Conservation (phyloP, 1,284 basidiomycete species). For the Sporisorium sorghi region DNA sequence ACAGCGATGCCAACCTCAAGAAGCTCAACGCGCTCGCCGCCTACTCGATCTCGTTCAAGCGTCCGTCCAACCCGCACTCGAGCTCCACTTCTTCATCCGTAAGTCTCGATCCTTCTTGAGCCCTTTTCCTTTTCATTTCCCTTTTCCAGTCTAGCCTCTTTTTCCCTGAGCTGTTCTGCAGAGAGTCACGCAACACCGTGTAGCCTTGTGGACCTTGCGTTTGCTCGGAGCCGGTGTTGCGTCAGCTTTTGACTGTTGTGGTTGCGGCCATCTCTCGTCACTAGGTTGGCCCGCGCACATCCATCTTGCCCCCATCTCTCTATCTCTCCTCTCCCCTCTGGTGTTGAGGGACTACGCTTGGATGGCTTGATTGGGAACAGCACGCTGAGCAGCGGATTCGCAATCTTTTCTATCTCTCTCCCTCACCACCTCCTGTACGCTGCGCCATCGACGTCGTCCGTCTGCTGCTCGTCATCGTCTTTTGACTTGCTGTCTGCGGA, state of each 20-base stretch:
- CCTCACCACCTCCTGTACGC: background rate
- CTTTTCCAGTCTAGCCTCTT: background rate
- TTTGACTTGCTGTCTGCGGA: background rate
- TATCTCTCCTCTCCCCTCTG: background rate
- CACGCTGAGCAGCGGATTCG: conserved; percentile 44
- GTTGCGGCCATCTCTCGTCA: background rate
- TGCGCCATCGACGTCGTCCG: background rate
- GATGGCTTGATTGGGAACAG: conserved; percentile 12
- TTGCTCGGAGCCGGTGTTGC: conserved; percentile 1
- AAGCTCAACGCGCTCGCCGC: conserved; percentile 51
- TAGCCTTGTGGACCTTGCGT: background rate
- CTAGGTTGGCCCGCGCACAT: background rate
- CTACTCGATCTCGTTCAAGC: conserved; percentile 45
- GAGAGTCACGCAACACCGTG: background rate
- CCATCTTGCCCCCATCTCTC: background rate
- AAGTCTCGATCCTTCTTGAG: conserved; percentile 19
- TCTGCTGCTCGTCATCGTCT: too few species aligned
- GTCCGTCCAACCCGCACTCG: conserved; percentile 59
- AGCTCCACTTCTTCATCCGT: conserved; percentile 45
- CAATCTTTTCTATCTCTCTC: conserved; percentile 4
- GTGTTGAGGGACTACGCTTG: background rate
- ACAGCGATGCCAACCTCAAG: conserved; percentile 55
- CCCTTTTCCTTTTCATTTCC: background rate
- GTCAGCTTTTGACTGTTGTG: background rate
- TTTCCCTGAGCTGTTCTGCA: background rate